Conservation (phyloP, 805 yeast species). For the Starmerella bacillaris region DNA sequence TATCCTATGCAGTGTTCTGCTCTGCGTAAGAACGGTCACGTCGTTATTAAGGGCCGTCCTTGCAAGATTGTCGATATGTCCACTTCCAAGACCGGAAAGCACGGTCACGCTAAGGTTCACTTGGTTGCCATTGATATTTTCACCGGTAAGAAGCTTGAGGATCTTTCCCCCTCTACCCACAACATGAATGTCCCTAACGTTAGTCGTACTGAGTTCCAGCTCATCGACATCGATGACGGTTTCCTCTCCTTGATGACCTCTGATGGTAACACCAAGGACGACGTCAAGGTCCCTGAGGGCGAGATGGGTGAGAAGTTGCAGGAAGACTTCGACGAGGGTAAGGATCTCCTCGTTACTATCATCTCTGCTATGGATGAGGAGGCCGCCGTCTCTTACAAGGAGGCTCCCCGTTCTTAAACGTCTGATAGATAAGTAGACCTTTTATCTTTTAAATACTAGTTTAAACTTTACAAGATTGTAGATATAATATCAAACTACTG, state of each 20-base stretch:
- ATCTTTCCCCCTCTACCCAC: slow-evolving; percentile 99
- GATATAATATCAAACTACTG: no score
- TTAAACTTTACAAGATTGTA: no score
- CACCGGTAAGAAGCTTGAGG: slow-evolving; percentile 99
- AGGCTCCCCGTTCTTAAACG: slow-evolving; percentile 57
- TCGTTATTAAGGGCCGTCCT: slow-evolving; percentile 96
- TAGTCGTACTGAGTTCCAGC: slow-evolving; percentile 86
- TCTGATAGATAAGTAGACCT: no score
- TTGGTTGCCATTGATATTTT: slow-evolving; percentile 96
- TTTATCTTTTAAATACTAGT: no score
- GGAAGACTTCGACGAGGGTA: slow-evolving; percentile 91
- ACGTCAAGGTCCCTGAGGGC: slow-evolving; percentile 95
- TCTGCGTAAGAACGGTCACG: slow-evolving; percentile 98
- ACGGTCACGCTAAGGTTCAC: slow-evolving; percentile 99
- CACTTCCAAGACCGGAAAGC: slow-evolving; percentile 99
- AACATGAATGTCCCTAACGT: slow-evolving; percentile 99
- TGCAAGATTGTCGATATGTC: slow-evolving; percentile 99
- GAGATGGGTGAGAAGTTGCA: slow-evolving; percentile 89
- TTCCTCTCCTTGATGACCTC: slow-evolving; percentile 88
- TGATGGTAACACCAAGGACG: slow-evolving; percentile 99
- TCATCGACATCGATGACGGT: slow-evolving; percentile 93
- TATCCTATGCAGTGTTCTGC: slow-evolving; percentile 99
- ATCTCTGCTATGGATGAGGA: slow-evolving; percentile 99
- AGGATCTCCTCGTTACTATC: slow-evolving; percentile 91
- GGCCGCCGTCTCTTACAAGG: slow-evolving; percentile 96